Conservation (phyloP, 352 stramenopile genomes). For the Pythium insidiosum region DNA sequence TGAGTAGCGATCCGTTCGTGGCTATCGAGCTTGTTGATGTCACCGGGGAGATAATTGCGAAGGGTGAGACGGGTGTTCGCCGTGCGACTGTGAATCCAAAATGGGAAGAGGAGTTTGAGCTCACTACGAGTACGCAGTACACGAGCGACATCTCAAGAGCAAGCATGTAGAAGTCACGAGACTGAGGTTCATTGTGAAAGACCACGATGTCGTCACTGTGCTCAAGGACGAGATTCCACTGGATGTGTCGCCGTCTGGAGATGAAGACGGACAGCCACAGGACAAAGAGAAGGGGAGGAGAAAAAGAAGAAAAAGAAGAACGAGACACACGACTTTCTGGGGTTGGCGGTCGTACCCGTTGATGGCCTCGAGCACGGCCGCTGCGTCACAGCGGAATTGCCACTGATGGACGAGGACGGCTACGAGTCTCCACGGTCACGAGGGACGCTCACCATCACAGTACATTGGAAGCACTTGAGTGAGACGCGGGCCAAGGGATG, state of each 20-base stretch:
- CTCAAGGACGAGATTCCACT: no score
- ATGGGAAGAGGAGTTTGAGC: slow-evolving; percentile 73
- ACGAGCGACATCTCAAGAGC: no score
- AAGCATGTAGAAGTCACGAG: no score
- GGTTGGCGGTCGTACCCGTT: slow-evolving; percentile 27
- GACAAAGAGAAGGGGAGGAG: slow-evolving; percentile 2
- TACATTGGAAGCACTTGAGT: slow-evolving; percentile 47
- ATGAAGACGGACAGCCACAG: not conserved
- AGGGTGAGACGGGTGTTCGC: slow-evolving; percentile 40
- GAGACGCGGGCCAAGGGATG: no score
- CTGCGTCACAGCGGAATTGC: slow-evolving; percentile 29
- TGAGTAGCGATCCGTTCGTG: slow-evolving; percentile 65
- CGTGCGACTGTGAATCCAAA: slow-evolving; percentile 43
- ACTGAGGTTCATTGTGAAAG: no score
- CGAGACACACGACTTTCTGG: slow-evolving; percentile 33
- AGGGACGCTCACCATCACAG: slow-evolving; percentile 33
- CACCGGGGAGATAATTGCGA: slow-evolving; percentile 20
- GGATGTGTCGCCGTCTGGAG: no score
- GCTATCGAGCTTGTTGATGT: slow-evolving; percentile 19
- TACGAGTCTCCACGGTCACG: slow-evolving; percentile 18
- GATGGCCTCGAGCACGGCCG: slow-evolving; percentile 33
- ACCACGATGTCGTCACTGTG: no score
- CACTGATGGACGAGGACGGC: slow-evolving; percentile 18
- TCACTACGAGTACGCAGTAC: slow-evolving; percentile 28
- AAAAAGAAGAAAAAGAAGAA: not conserved